Evolutionary conservation across 2,329 filamentous ascomycete species (phyloP).

Genomic region (Pseudogymnoascus sp.): DNA sequence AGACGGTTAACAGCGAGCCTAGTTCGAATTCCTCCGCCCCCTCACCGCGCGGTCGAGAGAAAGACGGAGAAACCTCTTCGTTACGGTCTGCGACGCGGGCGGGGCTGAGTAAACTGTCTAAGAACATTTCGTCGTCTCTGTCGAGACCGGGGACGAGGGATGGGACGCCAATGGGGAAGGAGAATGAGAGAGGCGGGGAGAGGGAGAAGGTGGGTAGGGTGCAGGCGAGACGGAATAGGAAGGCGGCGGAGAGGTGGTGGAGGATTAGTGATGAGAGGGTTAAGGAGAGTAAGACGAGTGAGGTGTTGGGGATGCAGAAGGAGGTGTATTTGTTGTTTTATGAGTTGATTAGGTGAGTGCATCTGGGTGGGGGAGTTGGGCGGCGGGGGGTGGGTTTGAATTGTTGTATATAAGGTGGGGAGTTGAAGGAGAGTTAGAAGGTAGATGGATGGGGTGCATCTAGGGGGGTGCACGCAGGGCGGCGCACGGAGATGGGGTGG

Average conservation of each 20-base stretch:
- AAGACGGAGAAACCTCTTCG: background rate
- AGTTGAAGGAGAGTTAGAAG: background rate
- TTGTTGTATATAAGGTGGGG: background rate
- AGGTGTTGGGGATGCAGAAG: conserved; percentile 87
- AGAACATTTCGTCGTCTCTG: background rate
- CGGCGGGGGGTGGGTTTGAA: background rate
- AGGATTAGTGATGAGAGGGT: conserved; percentile 95
- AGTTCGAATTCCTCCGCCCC: conserved; percentile 19
- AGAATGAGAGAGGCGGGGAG: conserved; percentile 14
- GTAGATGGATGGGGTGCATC: background rate
- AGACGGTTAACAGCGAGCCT: background rate
- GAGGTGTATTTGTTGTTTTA: conserved; percentile 97
- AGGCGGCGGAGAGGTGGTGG: conserved; percentile 79
- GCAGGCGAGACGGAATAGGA: conserved; percentile 48
- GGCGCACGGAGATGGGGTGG: background rate
- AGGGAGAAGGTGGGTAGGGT: conserved; percentile 25
- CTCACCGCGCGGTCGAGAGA: conserved; percentile 20
- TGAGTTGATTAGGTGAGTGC: conserved; percentile 52
- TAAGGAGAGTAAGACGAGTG: conserved; percentile 85
- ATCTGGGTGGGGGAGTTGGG: background rate
- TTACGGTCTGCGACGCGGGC: background rate
- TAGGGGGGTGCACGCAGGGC: background rate
- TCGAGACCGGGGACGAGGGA: background rate
- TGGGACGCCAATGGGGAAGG: background rate
- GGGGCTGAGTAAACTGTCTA: background rate